Evolutionary conservation across 129 eudicot genomes (phyloP).

Genomic region (Solidago caesia): DNA sequence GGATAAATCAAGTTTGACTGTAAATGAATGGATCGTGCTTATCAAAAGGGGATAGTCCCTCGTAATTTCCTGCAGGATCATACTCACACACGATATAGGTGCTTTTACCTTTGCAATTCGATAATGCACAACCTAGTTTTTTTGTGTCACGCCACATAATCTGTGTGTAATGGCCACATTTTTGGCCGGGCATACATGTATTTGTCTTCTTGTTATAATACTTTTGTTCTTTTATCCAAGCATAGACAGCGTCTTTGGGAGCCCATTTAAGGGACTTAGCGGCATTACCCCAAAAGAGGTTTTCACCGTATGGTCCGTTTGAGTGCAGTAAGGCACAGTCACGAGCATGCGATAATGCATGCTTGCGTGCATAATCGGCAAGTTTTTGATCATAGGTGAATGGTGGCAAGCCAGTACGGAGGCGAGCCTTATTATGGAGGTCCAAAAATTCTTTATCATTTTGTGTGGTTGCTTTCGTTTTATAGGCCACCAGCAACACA

Average conservation of each 20-base stretch:
- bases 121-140: conserved; percentile 44
- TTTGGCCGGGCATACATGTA: conserved; percentile 27
- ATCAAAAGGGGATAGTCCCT: conserved; percentile 40
- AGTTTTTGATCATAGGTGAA: conserved; percentile 37
- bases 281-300: conserved; percentile 57
- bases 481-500: background rate
- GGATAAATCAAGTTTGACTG: background rate
- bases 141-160: conserved; percentile 51
- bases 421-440: conserved; percentile 45
- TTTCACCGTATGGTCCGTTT: conserved; percentile 57
- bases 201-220: conserved; percentile 27
- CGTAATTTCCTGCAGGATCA: conserved; percentile 51
- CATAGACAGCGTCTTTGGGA: conserved; percentile 38
- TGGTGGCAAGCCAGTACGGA: conserved; percentile 27
- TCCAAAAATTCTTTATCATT: conserved; percentile 38
- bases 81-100: conserved; percentile 37
- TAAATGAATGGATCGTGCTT: conserved; percentile 35
- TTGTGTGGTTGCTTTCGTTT: conserved; percentile 1
- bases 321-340: conserved; percentile 54
- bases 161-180: conserved; percentile 68
- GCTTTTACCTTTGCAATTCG: conserved; percentile 21
- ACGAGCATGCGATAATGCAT: conserved; percentile 15
- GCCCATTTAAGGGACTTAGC: conserved; percentile 34
- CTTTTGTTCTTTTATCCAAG: conserved; percentile 45
- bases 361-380: conserved; percentile 32